These are phyloP conservation scores for Calonectria leucothoes DNA, from an alignment of 2,329 filamentous ascomycete genomes.

Conservation along the genomic window DNA sequence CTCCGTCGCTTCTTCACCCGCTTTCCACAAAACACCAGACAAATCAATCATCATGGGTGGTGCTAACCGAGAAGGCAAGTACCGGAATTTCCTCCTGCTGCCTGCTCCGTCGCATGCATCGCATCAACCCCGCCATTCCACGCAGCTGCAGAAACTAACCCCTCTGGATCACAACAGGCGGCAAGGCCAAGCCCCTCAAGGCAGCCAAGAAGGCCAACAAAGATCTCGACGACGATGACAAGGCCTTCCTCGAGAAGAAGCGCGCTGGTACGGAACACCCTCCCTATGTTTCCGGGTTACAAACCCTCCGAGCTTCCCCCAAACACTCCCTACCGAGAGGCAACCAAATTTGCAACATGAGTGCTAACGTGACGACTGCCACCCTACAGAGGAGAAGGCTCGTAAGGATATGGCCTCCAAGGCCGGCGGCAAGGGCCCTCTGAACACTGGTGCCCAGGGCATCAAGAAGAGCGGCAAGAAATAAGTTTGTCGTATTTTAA, in stretches of 20 bases:
- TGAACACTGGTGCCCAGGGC: conserved; percentile 85
- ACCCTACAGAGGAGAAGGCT: conserved; percentile 79
- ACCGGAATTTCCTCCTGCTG: not conserved
- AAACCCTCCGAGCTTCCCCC: not conserved
- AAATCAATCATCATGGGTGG: conserved; percentile 50
- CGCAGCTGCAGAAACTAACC: conserved; percentile 30
- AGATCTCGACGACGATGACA: conserved; percentile 89
- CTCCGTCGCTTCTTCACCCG: conserved; percentile 16
- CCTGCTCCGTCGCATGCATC: too few relatives aligned
- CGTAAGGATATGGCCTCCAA: conserved; percentile 86
- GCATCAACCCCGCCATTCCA: conserved; percentile 14
- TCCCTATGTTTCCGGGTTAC: not conserved
- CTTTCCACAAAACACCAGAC: conserved; percentile 24
- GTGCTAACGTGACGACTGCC: conserved; percentile 30
- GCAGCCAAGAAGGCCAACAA: conserved; percentile 85
- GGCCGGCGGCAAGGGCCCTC: conserved; percentile 87
- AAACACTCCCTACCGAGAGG: not conserved
- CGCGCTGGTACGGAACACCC: conserved; percentile 73
- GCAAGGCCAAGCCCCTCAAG: conserved; percentile 89
- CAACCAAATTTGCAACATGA: not conserved
- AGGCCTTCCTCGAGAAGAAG: conserved; percentile 86
- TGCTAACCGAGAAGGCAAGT: conserved; percentile 52
- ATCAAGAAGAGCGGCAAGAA: conserved; percentile 99
- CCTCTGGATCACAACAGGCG: conserved; percentile 66
- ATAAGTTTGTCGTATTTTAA: conserved; percentile 60